phyloP scores from a whole-genome alignment of 306 rosid genomes.

The Crotalaria pallida region DNA sequence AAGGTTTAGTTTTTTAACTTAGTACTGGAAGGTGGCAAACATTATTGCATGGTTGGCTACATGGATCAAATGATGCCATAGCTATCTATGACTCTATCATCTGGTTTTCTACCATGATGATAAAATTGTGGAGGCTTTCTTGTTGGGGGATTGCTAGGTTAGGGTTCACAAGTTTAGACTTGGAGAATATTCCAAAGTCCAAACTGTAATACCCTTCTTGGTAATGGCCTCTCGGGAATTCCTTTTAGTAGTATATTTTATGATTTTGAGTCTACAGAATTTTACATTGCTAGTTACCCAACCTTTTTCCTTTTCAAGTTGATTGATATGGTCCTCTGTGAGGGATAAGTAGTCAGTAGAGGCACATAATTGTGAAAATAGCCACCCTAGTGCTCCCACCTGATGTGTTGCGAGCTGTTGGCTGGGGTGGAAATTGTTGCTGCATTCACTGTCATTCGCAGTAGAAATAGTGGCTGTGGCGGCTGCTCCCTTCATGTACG shows the following conservation, averaged over 20 bases:
- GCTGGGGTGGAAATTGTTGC: too few relatives aligned
- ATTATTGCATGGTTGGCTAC: not conserved
- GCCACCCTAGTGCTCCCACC: too few relatives aligned
- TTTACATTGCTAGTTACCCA: not conserved
- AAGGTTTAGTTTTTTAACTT: not conserved
- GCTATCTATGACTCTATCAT: not conserved
- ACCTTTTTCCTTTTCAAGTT: not conserved
- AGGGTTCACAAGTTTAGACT: not conserved
- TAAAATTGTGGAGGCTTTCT: not conserved
- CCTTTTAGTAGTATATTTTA: not conserved
- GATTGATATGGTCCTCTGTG: not conserved
- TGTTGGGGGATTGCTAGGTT: not conserved
- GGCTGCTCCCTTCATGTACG: too few relatives aligned
- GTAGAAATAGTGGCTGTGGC: too few relatives aligned
- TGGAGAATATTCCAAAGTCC: not conserved
- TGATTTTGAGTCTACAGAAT: not conserved
- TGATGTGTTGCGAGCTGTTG: too few relatives aligned
- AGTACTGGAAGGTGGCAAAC: not conserved
- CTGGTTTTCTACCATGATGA: not conserved
- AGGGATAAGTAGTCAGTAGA: not conserved
- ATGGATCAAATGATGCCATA: not conserved
- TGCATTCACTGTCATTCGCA: too few relatives aligned
- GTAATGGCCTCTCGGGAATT: not conserved
- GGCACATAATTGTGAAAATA: too few relatives aligned
- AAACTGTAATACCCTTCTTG: not conserved